Evolutionary conservation across 139 green algal genomes (phyloP).

Genomic region (Chlamydomonas schloesseri): DNA sequence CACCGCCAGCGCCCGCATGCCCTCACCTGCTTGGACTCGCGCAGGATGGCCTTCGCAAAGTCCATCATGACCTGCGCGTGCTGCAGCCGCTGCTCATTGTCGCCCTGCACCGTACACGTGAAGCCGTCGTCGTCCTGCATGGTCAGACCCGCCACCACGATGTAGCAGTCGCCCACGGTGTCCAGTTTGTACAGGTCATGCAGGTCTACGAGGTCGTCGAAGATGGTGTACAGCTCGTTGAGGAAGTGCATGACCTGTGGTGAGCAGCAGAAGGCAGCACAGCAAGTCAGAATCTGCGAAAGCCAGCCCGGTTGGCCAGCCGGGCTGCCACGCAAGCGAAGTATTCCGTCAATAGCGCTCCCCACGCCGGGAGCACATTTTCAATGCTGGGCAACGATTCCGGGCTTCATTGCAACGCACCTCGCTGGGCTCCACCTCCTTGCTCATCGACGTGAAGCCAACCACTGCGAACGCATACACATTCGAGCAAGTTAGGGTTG

Average conservation of each 20-base stretch:
- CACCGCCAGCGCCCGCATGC: background rate
- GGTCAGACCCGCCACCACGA: constrained; percentile 64
- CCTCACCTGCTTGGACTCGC: constrained; percentile 46
- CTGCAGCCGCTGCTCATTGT: constrained; percentile 40
- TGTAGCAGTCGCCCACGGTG: constrained; percentile 68
- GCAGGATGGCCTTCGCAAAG: constrained; percentile 63
- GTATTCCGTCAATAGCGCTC: too few species aligned
- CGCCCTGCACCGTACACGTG: constrained; percentile 41
- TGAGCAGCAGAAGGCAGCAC: background rate
- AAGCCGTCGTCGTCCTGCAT: constrained; percentile 66
- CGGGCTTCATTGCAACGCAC: too few species aligned
- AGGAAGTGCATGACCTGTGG: constrained; percentile 67
- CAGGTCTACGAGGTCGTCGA: constrained; percentile 62
- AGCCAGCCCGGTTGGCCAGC: too few species aligned
- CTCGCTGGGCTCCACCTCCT: constrained; percentile 60
- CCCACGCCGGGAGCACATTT: too few species aligned
- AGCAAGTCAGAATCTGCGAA: too few species aligned
- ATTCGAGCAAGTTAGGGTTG: background rate
- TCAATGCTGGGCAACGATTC: too few species aligned
- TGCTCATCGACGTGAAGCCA: constrained; percentile 64
- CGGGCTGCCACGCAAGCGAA: too few species aligned
- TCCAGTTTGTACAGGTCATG: constrained; percentile 70
- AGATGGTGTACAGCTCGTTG: constrained; percentile 64
- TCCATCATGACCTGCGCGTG: constrained; percentile 60
- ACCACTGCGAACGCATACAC: constrained; percentile 19